Conservation (phyloP, 2,329 filamentous ascomycete species). For the Cryphonectria carpinicola region DNA sequence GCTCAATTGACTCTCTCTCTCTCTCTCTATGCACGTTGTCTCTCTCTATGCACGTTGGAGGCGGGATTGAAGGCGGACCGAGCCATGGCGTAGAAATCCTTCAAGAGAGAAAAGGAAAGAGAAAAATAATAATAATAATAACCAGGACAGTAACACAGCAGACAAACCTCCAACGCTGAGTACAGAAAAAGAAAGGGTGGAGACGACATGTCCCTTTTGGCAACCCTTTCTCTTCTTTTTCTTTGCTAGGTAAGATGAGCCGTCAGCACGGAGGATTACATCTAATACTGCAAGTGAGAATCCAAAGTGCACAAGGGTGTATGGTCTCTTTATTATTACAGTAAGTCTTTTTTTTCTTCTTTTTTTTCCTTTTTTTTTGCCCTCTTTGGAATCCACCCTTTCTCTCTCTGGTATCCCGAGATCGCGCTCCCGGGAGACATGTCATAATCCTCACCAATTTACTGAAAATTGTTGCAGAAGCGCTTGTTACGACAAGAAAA, state of each 20-base stretch:
- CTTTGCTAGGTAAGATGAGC: neutral
- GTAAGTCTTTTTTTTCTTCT: no score
- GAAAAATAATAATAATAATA: neutral
- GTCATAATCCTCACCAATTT: neutral
- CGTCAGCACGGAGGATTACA: neutral
- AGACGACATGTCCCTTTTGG: neutral
- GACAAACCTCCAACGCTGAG: no score
- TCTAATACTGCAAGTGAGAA: neutral
- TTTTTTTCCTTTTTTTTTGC: no score
- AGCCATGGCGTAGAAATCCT: slow-evolving; percentile 3
- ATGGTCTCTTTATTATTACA: no score
- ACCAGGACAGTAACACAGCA: neutral
- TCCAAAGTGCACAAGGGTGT: neutral
- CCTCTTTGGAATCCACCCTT: neutral
- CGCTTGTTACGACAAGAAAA: no score
- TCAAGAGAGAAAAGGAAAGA: neutral
- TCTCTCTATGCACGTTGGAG: neutral
- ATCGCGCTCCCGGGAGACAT: neutral
- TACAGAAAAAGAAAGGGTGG: neutral
- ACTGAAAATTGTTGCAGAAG: neutral
- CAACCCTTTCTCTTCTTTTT: neutral
- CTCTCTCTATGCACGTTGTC: neutral
- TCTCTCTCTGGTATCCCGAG: neutral
- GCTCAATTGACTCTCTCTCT: neutral
- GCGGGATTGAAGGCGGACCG: neutral